Conservation (phyloP, 2,329 filamentous ascomycete genomes). For the Colletotrichum endophyticum region DNA sequence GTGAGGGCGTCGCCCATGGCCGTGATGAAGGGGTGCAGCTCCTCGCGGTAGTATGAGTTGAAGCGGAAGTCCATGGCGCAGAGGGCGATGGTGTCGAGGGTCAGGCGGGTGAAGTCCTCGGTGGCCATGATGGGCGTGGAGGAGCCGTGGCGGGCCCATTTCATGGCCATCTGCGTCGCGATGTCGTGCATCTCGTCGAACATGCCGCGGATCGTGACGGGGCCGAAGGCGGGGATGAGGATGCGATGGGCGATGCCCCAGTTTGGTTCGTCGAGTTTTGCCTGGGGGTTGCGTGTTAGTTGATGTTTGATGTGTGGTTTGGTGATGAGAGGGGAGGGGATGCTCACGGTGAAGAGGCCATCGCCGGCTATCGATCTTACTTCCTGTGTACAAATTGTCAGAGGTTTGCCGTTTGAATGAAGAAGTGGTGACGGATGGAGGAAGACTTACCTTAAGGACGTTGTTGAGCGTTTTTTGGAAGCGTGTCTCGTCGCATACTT, state of each 20-base stretch:
- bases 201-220: constrained; percentile 67
- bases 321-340: neutral
- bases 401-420: constrained; percentile 7
- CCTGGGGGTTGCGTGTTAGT: neutral
- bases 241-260: constrained; percentile 64
- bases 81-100: constrained; percentile 67
- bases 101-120: constrained; percentile 66
- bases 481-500: constrained; percentile 69
- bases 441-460: constrained; percentile 37
- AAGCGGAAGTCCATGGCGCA: constrained; percentile 65
- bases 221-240: constrained; percentile 73
- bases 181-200: constrained; percentile 59
- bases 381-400: constrained; percentile 32
- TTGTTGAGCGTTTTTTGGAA: constrained; percentile 63
- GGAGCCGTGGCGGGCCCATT: constrained; percentile 53
- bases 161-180: constrained; percentile 55
- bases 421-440: neutral
- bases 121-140: constrained; percentile 54
- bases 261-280: constrained; percentile 17
- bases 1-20: constrained; percentile 66
- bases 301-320: neutral
- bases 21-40: constrained; percentile 38
- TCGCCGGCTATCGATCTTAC: constrained; percentile 62
- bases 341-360: constrained; percentile 25
- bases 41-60: constrained; percentile 64